Percentiles rank a stretch among this genome's conserved stretches.
Evolutionary conservation across 371 early-diverging fungal species (phyloP).

Genomic region (Batrachochytrium dendrobatidis): DNA sequence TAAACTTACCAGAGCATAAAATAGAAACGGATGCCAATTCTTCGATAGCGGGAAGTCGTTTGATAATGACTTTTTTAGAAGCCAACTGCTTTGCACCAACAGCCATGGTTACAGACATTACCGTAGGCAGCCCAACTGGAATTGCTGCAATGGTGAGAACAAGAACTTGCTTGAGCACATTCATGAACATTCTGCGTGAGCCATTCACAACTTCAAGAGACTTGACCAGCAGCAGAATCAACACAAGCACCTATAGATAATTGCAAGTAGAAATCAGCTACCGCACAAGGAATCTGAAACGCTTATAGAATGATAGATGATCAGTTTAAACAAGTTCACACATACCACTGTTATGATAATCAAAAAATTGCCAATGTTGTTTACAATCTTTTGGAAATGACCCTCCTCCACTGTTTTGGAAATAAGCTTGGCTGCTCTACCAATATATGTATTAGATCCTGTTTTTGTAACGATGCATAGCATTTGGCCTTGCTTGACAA

Average conservation of each 20-base stretch:
- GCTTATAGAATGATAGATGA: no score
- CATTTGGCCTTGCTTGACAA: conserved; percentile 75
- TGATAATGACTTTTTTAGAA: conserved; percentile 84
- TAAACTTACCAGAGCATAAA: conserved; percentile 56
- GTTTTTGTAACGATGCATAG: conserved; percentile 73
- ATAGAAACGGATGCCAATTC: conserved; percentile 86
- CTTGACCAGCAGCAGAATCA: conserved; percentile 59
- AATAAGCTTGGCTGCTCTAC: conserved; percentile 81
- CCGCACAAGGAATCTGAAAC: not conserved
- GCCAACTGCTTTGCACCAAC: conserved; percentile 88
- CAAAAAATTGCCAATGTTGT: conserved; percentile 82
- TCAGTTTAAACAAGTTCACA: conserved; percentile 6
- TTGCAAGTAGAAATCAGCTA: not conserved
- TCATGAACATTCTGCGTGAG: conserved; percentile 35
- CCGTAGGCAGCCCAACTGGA: conserved; percentile 90
- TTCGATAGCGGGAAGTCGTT: conserved; percentile 89
- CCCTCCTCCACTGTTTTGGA: conserved; percentile 69
- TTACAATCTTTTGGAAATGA: conserved; percentile 82
- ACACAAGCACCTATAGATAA: conserved; percentile 46
- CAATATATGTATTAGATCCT: conserved; percentile 77
- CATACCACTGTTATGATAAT: conserved; percentile 61
- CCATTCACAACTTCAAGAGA: conserved; percentile 2
- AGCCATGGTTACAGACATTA: conserved; percentile 92
- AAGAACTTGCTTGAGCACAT: conserved; percentile 71
- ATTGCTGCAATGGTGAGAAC: conserved; percentile 91